phyloP scores from a whole-genome alignment of 306 rosid species.

The Ormosia semicastrata region DNA sequence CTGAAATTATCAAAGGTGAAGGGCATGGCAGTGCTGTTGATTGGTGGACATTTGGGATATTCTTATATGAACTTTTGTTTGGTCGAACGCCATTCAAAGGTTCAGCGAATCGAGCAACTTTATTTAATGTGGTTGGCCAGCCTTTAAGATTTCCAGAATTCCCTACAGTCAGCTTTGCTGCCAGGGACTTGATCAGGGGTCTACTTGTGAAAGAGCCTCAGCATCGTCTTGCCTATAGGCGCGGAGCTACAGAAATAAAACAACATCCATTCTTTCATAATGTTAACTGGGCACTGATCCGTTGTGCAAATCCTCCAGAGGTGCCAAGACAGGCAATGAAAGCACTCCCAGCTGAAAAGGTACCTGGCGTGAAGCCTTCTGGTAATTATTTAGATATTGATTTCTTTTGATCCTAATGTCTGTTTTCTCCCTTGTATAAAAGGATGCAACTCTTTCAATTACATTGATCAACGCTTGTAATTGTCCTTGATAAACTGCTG shows the following conservation, averaged over 20 bases:
- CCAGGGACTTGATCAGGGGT: constrained; percentile 91
- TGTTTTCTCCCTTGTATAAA: constrained; percentile 39
- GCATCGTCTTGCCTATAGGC: constrained; percentile 89
- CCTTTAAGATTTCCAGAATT: constrained; percentile 89
- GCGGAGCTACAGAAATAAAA: constrained; percentile 90
- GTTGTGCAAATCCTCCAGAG: constrained; percentile 91
- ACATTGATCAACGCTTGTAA: constrained; percentile 40
- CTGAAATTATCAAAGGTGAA: constrained; percentile 92
- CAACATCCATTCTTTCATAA: constrained; percentile 96
- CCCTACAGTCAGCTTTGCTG: constrained; percentile 92
- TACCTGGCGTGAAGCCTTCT: constrained; percentile 72
- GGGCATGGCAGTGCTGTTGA: constrained; percentile 99
- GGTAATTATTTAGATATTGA: constrained; percentile 96
- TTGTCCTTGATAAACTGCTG: constrained; percentile 32
- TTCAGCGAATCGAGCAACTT: constrained; percentile 76
- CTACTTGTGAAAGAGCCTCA: constrained; percentile 96
- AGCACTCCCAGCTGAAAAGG: constrained; percentile 42
- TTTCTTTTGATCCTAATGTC: constrained; percentile 66
- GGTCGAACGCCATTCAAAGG: constrained; percentile 98
- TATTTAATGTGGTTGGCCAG: constrained; percentile 93
- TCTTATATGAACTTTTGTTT: constrained; percentile 87
- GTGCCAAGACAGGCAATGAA: constrained; percentile 65
- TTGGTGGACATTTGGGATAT: constrained; percentile 99
- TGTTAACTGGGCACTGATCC: constrained; percentile 92
- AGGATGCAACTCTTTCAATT: constrained; percentile 29